Evolutionary conservation across 495 filamentous ascomycete genomes (phyloP).

Genomic region (Tuber umbilicatum): DNA sequence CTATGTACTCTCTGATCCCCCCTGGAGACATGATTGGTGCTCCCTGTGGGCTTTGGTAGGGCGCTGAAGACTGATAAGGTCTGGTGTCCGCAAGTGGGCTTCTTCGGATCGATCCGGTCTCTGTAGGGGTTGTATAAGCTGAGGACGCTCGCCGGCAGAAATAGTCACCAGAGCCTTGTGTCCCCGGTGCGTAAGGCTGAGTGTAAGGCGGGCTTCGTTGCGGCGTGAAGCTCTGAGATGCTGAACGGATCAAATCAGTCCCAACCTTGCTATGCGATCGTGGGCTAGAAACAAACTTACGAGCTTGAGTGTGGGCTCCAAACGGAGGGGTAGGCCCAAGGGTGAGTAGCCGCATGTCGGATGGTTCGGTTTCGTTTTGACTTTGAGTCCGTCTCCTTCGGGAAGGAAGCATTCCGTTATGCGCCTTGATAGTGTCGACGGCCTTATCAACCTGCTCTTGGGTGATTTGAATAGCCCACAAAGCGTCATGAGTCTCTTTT

Average conservation of each 20-base stretch:
- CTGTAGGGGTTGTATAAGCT: not conserved
- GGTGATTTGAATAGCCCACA: slow-evolving; percentile 34
- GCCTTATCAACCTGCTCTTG: slow-evolving; percentile 34
- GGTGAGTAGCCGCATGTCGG: not conserved
- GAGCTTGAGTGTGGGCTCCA: not conserved
- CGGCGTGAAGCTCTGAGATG: slow-evolving; percentile 11
- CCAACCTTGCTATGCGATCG: not conserved
- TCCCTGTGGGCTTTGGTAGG: slow-evolving; percentile 18
- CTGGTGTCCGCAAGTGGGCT: slow-evolving; percentile 9
- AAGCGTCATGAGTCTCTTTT: slow-evolving; percentile 27
- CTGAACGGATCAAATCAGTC: not conserved
- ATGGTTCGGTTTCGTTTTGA: slow-evolving; percentile 10
- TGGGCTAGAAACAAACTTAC: not conserved
- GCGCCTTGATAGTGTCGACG: slow-evolving; percentile 23
- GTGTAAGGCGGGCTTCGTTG: slow-evolving; percentile 13
- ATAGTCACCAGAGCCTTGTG: slow-evolving; percentile 17
- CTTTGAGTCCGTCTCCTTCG: slow-evolving; percentile 30
- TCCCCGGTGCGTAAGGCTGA: slow-evolving; percentile 13
- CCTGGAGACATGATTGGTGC: not conserved
- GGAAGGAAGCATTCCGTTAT: slow-evolving; percentile 28
- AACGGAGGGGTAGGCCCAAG: not conserved
- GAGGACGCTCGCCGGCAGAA: not conserved
- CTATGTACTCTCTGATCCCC: not conserved
- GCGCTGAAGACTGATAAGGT: slow-evolving; percentile 9
- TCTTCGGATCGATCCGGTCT: not conserved